phyloP scores from a whole-genome alignment of 2,329 filamentous ascomycete genomes.

The Dissoconium aciculare region DNA sequence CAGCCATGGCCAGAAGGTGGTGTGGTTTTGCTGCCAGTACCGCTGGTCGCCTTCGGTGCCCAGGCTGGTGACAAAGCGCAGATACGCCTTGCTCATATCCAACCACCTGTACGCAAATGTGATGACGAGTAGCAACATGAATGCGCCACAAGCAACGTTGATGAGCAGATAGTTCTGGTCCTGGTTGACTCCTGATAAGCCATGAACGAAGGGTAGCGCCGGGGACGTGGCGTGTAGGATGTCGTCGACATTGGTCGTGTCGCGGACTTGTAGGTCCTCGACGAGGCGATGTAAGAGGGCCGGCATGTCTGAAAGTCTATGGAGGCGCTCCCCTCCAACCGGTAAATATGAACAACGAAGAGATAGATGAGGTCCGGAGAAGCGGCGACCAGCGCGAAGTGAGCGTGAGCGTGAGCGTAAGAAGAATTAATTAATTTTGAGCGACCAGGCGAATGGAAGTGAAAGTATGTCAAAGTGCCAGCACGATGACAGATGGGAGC shows the following conservation, averaged over 20 bases:
- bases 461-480: too few species aligned
- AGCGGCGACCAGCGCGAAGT: too few species aligned
- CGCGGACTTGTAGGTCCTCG: too few species aligned
- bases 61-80: constrained; percentile 33
- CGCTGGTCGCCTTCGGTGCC: constrained; percentile 27
- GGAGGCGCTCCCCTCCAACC: neutral
- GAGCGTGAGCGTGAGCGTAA: too few species aligned
- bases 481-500: too few species aligned
- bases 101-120: constrained; percentile 29
- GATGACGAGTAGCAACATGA: constrained; percentile 23
- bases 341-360: too few species aligned
- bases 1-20: constrained; percentile 40
- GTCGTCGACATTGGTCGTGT: too few species aligned
- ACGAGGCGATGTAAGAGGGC: neutral
- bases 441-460: too few species aligned
- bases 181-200: constrained; percentile 35
- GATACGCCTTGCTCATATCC: constrained; percentile 29
- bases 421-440: too few species aligned
- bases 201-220: constrained; percentile 23
- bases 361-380: too few species aligned
- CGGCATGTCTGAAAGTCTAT: neutral
- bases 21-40: constrained; percentile 34
- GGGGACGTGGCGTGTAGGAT: too few species aligned
- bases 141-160: constrained; percentile 27
- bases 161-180: constrained; percentile 33